A percentile compares a stretch with the other conserved stretches of the same genome.
phyloP scores from a whole-genome alignment of 2,329 filamentous ascomycete species.

The Furcasterigmium sp. region DNA sequence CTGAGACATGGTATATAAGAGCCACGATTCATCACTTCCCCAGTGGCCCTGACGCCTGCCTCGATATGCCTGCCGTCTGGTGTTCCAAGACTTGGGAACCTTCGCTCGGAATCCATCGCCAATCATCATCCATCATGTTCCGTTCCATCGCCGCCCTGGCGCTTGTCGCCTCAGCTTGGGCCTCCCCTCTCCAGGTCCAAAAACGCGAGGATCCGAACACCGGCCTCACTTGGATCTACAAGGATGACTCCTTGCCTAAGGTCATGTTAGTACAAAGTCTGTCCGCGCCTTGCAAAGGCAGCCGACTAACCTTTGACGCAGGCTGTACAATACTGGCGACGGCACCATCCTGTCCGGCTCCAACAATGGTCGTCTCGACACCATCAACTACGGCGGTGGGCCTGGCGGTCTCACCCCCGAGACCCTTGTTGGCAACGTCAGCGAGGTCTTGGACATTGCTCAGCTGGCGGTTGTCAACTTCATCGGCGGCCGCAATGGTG shows the following conservation, averaged over 20 bases:
- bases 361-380: slow-evolving; percentile 25
- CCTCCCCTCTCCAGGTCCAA: not conserved
- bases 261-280: slow-evolving; percentile 14
- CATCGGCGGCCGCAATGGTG: slow-evolving; percentile 6
- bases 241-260: slow-evolving; percentile 18
- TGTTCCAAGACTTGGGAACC: too few relatives aligned
- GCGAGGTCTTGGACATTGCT: slow-evolving; percentile 23
- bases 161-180: not conserved
- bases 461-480: slow-evolving; percentile 23
- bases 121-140: too few relatives aligned
- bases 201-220: not conserved
- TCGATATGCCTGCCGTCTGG: too few relatives aligned
- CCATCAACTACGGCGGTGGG: slow-evolving; percentile 22
- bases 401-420: slow-evolving; percentile 14
- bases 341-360: slow-evolving; percentile 28
- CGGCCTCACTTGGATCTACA: not conserved
- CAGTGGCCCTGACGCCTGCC: too few relatives aligned
- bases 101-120: too few relatives aligned
- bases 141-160: not conserved
- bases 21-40: too few relatives aligned
- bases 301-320: slow-evolving; percentile 1
- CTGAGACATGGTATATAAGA: too few relatives aligned
- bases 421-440: slow-evolving; percentile 22
- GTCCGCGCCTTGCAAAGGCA: too few relatives aligned
- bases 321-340: slow-evolving; percentile 16